Percentiles rank a stretch among this genome's conserved stretches.
Evolutionary conservation across 1,284 basidiomycete genomes (phyloP).

Genomic region (Tilletia indica): DNA sequence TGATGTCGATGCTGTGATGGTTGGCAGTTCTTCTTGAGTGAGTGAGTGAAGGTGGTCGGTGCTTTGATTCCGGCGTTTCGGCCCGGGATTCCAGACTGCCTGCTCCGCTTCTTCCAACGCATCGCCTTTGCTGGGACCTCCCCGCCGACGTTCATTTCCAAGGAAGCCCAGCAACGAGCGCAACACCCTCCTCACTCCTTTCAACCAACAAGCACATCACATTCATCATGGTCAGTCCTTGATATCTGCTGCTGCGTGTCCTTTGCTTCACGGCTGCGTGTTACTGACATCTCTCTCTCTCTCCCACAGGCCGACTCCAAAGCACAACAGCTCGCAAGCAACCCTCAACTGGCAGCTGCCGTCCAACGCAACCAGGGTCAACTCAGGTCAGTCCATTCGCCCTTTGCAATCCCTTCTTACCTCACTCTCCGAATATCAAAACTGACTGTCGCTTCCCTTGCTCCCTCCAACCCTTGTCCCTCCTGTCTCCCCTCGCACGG

Average conservation of each 20-base stretch:
- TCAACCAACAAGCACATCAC: not conserved
- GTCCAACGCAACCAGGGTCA: slow-evolving; percentile 1
- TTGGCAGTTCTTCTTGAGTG: too few species aligned
- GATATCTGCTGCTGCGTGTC: not conserved
- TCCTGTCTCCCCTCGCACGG: not conserved
- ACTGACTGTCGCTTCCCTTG: not conserved
- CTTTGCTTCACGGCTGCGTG: not conserved
- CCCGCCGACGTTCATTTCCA: too few species aligned
- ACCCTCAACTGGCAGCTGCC: slow-evolving; percentile 9
- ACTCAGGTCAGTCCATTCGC: not conserved
- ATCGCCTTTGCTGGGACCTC: too few species aligned
- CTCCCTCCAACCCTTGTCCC: not conserved
- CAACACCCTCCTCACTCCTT: too few species aligned
- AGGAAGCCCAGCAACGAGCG: too few species aligned
- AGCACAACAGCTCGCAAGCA: slow-evolving; percentile 12
- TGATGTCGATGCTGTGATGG: too few species aligned
- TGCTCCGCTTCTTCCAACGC: too few species aligned
- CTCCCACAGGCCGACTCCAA: not conserved
- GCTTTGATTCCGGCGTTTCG: too few species aligned
- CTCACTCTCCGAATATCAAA: not conserved
- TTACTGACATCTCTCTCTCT: not conserved
- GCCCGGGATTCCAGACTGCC: too few species aligned
- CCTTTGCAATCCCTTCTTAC: not conserved
- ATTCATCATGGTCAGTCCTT: not conserved
- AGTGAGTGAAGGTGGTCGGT: too few species aligned